Percentiles rank a stretch among this genome's conserved stretches.
These are phyloP conservation scores for Puccinia hordei DNA, from an alignment of 1,284 basidiomycete genomes.

Conservation along the genomic window DNA sequence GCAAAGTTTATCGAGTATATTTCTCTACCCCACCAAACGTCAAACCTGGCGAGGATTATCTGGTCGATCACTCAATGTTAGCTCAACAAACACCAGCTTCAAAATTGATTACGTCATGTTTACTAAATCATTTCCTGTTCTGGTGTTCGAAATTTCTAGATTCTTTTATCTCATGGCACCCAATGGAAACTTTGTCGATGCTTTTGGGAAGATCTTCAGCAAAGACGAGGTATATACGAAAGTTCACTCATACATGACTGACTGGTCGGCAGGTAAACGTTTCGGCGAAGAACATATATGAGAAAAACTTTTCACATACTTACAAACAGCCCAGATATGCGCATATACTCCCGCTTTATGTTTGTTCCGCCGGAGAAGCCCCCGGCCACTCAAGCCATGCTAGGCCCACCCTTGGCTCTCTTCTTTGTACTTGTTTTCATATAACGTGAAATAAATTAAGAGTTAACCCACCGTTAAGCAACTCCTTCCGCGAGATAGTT, in stretches of 20 bases:
- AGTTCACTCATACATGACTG: conserved; percentile 63
- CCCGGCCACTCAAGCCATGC: too few relatives aligned
- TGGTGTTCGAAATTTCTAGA: conserved; percentile 65
- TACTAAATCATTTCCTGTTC: not conserved
- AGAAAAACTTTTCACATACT: not conserved
- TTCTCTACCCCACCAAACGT: conserved; percentile 91
- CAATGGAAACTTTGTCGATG: conserved; percentile 88
- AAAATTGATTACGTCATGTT: not conserved
- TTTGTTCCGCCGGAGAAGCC: too few relatives aligned
- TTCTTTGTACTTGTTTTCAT: too few relatives aligned
- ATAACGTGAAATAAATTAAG: too few relatives aligned
- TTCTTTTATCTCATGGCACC: conserved; percentile 99
- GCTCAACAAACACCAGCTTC: not conserved
- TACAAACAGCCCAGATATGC: too few relatives aligned
- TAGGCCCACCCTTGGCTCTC: too few relatives aligned
- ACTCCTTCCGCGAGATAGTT: too few relatives aligned
- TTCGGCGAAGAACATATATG: conserved; percentile 42
- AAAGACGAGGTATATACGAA: conserved; percentile 70
- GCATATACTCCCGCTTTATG: too few relatives aligned
- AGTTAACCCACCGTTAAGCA: too few relatives aligned
- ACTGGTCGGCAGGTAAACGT: conserved; percentile 61
- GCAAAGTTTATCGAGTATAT: conserved; percentile 95
- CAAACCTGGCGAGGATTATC: conserved; percentile 77
- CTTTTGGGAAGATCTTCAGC: conserved; percentile 82
- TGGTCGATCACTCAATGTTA: conserved; percentile 75